Percentiles rank a stretch among this genome's conserved stretches.
phyloP scores from a whole-genome alignment of 106 monocot genomes.

The Dioscorea dumetorum region DNA sequence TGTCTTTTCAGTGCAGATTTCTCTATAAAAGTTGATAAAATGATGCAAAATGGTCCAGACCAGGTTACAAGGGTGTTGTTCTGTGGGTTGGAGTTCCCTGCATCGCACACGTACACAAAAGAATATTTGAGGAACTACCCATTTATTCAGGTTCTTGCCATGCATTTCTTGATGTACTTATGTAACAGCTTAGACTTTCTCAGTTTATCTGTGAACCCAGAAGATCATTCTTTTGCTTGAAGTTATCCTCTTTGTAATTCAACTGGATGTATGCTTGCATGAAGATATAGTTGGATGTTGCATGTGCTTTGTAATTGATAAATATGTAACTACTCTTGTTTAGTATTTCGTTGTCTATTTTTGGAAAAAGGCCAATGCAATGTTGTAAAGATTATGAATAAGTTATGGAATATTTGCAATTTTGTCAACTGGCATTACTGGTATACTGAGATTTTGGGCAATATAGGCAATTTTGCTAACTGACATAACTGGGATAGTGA shows the following conservation, averaged over 20 bases:
- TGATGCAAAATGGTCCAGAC: conserved; percentile 14
- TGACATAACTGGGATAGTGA: too few species aligned
- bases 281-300: not conserved
- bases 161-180: not conserved
- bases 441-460: too few species aligned
- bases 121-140: conserved; percentile 64
- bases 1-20: conserved; percentile 28
- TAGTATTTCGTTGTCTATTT: too few species aligned
- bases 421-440: too few species aligned
- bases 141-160: conserved; percentile 54
- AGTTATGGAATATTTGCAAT: too few species aligned
- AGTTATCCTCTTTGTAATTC: not conserved
- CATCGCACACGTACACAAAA: conserved; percentile 54
- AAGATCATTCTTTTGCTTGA: not conserved
- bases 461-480: too few species aligned
- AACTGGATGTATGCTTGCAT: not conserved
- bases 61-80: conserved; percentile 58
- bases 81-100: conserved; percentile 48
- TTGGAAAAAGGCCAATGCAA: too few species aligned
- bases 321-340: too few species aligned
- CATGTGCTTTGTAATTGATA: not conserved
- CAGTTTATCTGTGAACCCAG: not conserved
- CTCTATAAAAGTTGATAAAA: conserved; percentile 17
- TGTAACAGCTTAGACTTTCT: not conserved
- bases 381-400: too few species aligned